Evolutionary conservation across 177 flowering plant genomes (phyloP).

Genomic region (Vitis hybrid): DNA sequence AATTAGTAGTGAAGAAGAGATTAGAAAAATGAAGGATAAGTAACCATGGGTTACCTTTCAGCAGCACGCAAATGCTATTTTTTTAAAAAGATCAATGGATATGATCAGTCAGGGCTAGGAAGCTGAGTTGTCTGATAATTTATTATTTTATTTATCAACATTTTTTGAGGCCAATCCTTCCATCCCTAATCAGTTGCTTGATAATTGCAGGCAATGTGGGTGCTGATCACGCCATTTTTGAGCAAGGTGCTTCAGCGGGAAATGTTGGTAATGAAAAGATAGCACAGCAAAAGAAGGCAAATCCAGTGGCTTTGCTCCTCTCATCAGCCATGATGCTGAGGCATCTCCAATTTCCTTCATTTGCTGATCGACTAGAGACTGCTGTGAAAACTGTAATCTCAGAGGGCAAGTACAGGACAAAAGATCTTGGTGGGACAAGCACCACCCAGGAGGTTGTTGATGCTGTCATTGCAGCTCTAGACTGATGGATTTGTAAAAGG

Average conservation of each 20-base stretch:
- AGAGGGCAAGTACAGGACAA: slow-evolving; percentile 62
- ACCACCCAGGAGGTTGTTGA: slow-evolving; percentile 75
- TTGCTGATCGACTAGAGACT: slow-evolving; percentile 76
- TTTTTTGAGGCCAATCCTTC: background rate
- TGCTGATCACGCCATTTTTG: slow-evolving; percentile 75
- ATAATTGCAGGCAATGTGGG: slow-evolving; percentile 73
- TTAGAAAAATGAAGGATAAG: too few species aligned
- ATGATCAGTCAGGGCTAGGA: too few species aligned
- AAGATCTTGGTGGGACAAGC: slow-evolving; percentile 71
- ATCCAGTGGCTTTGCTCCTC: slow-evolving; percentile 77
- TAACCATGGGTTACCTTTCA: too few species aligned
- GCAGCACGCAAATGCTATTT: too few species aligned
- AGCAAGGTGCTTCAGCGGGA: slow-evolving; percentile 93
- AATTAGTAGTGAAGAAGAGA: too few species aligned
- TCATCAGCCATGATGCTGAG: slow-evolving; percentile 91
- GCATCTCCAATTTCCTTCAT: slow-evolving; percentile 81
- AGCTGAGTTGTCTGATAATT: background rate
- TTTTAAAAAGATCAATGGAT: too few species aligned
- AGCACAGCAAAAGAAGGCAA: slow-evolving; percentile 64
- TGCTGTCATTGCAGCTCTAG: slow-evolving; percentile 60
- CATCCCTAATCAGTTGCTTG: background rate
- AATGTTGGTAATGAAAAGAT: slow-evolving; percentile 71
- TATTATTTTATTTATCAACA: background rate
- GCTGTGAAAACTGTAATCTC: slow-evolving; percentile 60
- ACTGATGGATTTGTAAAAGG: slow-evolving; percentile 19